Conservation (phyloP, 1,139 yeast species). For the Taphrina communis region DNA sequence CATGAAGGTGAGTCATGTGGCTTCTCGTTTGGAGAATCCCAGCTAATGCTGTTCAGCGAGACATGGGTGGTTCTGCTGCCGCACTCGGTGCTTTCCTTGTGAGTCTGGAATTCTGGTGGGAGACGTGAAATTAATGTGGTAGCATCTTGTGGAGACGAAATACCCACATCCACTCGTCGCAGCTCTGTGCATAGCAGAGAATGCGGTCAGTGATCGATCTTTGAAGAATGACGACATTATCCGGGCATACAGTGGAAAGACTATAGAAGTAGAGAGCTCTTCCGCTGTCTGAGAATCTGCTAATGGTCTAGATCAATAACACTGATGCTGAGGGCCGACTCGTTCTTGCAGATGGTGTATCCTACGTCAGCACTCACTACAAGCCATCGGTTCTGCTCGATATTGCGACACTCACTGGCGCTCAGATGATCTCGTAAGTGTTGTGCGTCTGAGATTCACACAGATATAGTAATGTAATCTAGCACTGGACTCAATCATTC, state of each 20-base stretch:
- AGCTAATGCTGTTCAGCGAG: not conserved
- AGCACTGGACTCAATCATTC: conserved; percentile 28
- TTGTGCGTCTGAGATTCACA: not conserved
- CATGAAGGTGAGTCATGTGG: conserved; percentile 32
- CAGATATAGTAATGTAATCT: not conserved
- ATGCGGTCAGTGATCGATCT: conserved; percentile 35
- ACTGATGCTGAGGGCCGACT: conserved; percentile 43
- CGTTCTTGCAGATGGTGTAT: conserved; percentile 42
- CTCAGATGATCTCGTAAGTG: conserved; percentile 32
- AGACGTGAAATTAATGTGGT: not conserved
- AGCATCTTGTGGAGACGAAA: conserved; percentile 20
- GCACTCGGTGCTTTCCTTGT: conserved; percentile 31
- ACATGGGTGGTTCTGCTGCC: conserved; percentile 43
- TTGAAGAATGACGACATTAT: conserved; percentile 41
- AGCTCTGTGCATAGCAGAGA: conserved; percentile 39
- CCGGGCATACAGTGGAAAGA: conserved; percentile 36
- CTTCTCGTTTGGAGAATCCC: not conserved
- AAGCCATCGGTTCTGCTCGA: conserved; percentile 36
- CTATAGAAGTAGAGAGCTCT: conserved; percentile 25
- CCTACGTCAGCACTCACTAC: conserved; percentile 24
- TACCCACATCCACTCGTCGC: conserved; percentile 33
- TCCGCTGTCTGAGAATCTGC: not conserved
- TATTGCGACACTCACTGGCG: conserved; percentile 42
- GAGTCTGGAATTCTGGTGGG: not conserved
- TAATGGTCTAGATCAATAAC: conserved; percentile 26